Percentiles rank a stretch among this genome's conserved stretches.
Conservation (phyloP, 2,329 filamentous ascomycete genomes). For the Fonsecaea monophora region DNA sequence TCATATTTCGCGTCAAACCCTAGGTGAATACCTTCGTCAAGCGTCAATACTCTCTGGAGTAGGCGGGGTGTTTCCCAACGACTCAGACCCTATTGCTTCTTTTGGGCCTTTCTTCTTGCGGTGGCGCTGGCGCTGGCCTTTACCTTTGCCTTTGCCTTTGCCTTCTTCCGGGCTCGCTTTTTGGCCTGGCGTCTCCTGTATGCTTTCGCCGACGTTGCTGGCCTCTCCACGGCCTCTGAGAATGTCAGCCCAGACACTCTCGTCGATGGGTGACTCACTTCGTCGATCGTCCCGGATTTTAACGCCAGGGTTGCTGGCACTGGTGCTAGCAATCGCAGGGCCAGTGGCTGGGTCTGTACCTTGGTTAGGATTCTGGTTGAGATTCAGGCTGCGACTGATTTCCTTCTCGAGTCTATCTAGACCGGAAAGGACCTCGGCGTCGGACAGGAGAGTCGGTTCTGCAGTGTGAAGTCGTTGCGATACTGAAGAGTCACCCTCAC, state of each 20-base stretch:
- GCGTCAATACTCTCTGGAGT: slow-evolving; percentile 20
- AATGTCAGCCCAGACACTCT: slow-evolving; percentile 24
- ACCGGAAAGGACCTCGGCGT: neutral
- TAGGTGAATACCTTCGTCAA: neutral
- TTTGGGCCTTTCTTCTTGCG: slow-evolving; percentile 6
- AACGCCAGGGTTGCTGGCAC: neutral
- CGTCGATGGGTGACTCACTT: slow-evolving; percentile 27
- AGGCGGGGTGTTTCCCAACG: slow-evolving; percentile 8
- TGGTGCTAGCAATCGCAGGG: slow-evolving; percentile 8
- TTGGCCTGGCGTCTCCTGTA: neutral
- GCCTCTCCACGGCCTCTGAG: slow-evolving; percentile 2
- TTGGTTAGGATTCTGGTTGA: slow-evolving; percentile 7
- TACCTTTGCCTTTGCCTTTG: too few relatives aligned
- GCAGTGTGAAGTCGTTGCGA: slow-evolving; percentile 11
- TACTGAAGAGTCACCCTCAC: slow-evolving; percentile 5
- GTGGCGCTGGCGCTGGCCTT: neutral
- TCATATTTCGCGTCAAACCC: neutral
- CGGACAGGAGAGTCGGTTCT: slow-evolving; percentile 13
- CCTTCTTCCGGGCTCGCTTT: neutral
- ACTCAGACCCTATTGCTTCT: slow-evolving; percentile 2
- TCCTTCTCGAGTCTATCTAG: slow-evolving; percentile 23
- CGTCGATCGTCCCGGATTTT: slow-evolving; percentile 4
- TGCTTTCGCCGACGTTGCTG: neutral
- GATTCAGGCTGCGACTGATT: slow-evolving; percentile 23
- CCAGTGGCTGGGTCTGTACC: slow-evolving; percentile 3